Conservation (phyloP, 1,284 basidiomycete species). For the Trichosporon sp. region DNA sequence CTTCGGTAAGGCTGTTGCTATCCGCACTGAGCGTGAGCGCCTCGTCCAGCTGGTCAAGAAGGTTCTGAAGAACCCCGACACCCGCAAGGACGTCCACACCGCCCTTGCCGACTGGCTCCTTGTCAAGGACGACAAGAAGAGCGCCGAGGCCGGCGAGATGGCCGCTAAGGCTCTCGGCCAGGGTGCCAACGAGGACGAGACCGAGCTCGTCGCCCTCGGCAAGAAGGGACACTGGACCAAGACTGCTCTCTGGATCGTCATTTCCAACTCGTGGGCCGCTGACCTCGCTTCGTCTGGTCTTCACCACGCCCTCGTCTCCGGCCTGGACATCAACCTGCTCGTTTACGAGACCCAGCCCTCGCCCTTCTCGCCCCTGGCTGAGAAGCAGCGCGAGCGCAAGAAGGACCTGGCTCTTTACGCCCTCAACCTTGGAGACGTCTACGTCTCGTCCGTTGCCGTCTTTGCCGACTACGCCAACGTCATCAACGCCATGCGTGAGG, state of each 20-base stretch:
- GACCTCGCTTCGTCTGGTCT: slow-evolving; percentile 94
- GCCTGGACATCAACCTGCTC: slow-evolving; percentile 89
- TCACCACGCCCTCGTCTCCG: slow-evolving; percentile 88
- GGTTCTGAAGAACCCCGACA: slow-evolving; percentile 52
- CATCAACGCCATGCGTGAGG: slow-evolving; percentile 85
- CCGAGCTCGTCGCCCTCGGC: slow-evolving; percentile 56
- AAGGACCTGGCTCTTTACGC: slow-evolving; percentile 94
- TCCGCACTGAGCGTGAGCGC: slow-evolving; percentile 65
- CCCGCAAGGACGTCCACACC: slow-evolving; percentile 59
- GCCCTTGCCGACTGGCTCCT: slow-evolving; percentile 70
- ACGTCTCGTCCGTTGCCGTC: slow-evolving; percentile 90
- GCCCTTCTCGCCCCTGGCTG: slow-evolving; percentile 57
- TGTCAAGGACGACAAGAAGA: slow-evolving; percentile 61
- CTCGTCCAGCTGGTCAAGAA: slow-evolving; percentile 62
- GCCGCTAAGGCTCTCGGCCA: slow-evolving; percentile 56
- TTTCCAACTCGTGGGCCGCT: slow-evolving; percentile 95
- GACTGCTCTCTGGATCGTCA: slow-evolving; percentile 87
- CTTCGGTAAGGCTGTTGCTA: slow-evolving; percentile 79
- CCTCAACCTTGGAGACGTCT: slow-evolving; percentile 97
- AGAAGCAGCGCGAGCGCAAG: slow-evolving; percentile 58
- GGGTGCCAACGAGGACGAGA: slow-evolving; percentile 47
- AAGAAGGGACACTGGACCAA: slow-evolving; percentile 62
- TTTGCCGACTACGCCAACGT: slow-evolving; percentile 95
- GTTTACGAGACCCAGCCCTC: slow-evolving; percentile 88
- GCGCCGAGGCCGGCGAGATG: slow-evolving; percentile 59